Evolutionary conservation across 1,284 basidiomycete genomes (phyloP).

Genomic region (Athelia sp.): DNA sequence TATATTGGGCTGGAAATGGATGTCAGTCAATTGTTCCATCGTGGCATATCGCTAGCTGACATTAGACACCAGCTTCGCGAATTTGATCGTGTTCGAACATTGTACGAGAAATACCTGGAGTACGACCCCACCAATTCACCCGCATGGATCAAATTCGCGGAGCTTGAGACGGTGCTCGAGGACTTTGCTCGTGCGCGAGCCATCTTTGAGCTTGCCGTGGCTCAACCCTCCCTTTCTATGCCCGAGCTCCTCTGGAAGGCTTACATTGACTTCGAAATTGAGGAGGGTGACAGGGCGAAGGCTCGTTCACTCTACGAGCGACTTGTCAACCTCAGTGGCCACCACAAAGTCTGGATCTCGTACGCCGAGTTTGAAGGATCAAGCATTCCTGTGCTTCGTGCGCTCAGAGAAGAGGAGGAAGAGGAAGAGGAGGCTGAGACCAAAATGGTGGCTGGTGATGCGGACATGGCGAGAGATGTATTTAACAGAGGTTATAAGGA

Average conservation of each 20-base stretch:
- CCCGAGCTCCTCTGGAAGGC: conserved; percentile 98
- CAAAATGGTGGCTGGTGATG: conserved; percentile 67
- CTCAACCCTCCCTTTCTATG: conserved; percentile 91
- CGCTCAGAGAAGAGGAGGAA: conserved; percentile 72
- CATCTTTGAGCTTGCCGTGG: conserved; percentile 94
- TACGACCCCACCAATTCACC: conserved; percentile 86
- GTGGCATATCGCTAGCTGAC: conserved; percentile 2
- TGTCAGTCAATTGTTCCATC: conserved; percentile 35
- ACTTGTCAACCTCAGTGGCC: conserved; percentile 81
- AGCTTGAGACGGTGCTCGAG: conserved; percentile 89
- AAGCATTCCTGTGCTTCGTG: conserved; percentile 59
- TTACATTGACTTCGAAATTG: conserved; percentile 95
- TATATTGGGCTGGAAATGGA: conserved; percentile 93
- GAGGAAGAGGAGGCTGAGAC: conserved; percentile 63
- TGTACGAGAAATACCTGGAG: conserved; percentile 96
- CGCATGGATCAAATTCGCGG: conserved; percentile 97
- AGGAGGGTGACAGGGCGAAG: conserved; percentile 87
- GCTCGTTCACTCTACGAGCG: conserved; percentile 89
- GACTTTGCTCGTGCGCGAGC: conserved; percentile 90
- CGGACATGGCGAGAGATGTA: conserved; percentile 65
- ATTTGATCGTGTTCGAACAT: conserved; percentile 87
- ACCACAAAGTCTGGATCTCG: conserved; percentile 91
- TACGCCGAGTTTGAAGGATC: conserved; percentile 77
- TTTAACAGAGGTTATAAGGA: conserved; percentile 87
- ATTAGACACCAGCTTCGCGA: conserved; percentile 65